These are phyloP conservation scores for Zarea fungicola DNA, from an alignment of 2,329 filamentous ascomycete genomes.

Conservation along the genomic window DNA sequence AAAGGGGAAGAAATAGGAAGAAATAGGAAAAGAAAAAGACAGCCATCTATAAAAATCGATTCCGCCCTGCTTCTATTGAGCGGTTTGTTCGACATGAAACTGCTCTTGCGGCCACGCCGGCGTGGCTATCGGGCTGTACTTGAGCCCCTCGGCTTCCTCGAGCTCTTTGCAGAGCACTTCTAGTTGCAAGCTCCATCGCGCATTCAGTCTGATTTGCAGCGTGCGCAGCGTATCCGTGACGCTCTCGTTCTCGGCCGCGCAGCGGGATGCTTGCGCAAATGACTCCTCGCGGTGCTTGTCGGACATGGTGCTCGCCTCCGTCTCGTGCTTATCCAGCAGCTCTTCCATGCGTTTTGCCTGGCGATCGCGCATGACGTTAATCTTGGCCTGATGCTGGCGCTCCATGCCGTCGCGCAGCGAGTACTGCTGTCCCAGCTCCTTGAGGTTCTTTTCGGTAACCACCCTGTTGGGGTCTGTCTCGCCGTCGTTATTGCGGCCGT, in stretches of 20 bases:
- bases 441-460: conserved; percentile 55
- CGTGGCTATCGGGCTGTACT: conserved; percentile 34
- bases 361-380: conserved; percentile 61
- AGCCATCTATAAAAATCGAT: neutral
- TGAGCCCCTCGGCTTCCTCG: conserved; percentile 37
- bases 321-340: conserved; percentile 48
- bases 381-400: conserved; percentile 53
- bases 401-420: conserved; percentile 55
- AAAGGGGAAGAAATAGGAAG: too few species aligned
- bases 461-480: conserved; percentile 33
- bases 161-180: conserved; percentile 50
- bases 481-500: conserved; percentile 36
- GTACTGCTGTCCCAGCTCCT: conserved; percentile 57
- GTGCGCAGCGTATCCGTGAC: conserved; percentile 40
- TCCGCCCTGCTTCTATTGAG: neutral
- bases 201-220: conserved; percentile 39
- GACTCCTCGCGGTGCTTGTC: conserved; percentile 43
- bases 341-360: conserved; percentile 59
- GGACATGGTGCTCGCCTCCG: conserved; percentile 42
- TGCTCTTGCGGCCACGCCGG: conserved; percentile 28
- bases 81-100: neutral
- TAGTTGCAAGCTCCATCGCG: conserved; percentile 48
- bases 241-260: conserved; percentile 45
- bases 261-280: conserved; percentile 41
- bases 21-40: neutral